Evolutionary conservation across 106 monocot genomes (phyloP).

Genomic region (Dioscorea dumetorum): DNA sequence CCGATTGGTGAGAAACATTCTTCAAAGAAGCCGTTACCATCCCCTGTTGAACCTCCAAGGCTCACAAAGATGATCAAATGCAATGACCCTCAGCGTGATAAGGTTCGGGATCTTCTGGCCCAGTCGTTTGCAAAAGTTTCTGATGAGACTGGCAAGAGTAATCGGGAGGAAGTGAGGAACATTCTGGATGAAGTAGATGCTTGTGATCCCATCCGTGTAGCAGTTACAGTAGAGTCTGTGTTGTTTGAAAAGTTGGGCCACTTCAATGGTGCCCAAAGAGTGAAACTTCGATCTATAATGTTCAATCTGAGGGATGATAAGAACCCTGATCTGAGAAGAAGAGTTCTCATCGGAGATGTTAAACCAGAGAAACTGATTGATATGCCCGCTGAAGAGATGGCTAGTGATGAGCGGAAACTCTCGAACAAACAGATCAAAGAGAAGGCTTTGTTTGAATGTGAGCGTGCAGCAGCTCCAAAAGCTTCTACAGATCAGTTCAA

Average conservation of each 20-base stretch:
- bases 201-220: conserved; percentile 70
- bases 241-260: conserved; percentile 74
- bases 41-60: conserved; percentile 29
- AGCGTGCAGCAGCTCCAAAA: conserved; percentile 57
- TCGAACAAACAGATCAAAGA: conserved; percentile 80
- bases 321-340: conserved; percentile 84
- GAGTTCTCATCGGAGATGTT: conserved; percentile 72
- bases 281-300: conserved; percentile 78
- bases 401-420: conserved; percentile 71
- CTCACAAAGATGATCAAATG: conserved; percentile 62
- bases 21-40: conserved; percentile 13
- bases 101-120: conserved; percentile 61
- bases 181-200: conserved; percentile 55
- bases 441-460: conserved; percentile 82
- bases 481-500: conserved; percentile 95
- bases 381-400: conserved; percentile 89
- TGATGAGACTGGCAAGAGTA: conserved; percentile 42
- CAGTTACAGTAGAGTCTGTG: conserved; percentile 57
- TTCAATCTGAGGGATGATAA: conserved; percentile 88
- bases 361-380: conserved; percentile 39
- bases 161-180: conserved; percentile 48
- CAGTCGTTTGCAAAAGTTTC: conserved; percentile 67
- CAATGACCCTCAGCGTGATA: conserved; percentile 63
- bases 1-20: conserved; percentile 8
- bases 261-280: conserved; percentile 62